Conservation (phyloP, 768 basidiomycete species). For the Serpula lacrymans region DNA sequence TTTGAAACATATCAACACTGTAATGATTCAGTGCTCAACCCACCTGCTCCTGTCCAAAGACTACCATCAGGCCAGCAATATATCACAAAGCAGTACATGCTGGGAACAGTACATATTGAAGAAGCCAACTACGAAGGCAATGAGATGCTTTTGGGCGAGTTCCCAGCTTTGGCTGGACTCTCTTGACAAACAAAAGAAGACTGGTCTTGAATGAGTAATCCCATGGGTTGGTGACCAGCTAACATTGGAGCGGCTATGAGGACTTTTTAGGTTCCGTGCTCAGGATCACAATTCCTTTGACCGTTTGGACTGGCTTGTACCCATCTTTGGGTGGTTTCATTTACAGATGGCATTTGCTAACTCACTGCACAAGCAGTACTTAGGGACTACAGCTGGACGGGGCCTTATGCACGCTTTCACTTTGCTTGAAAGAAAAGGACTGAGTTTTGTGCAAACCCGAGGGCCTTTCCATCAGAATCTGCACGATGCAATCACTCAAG, state of each 20-base stretch:
- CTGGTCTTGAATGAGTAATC: slow-evolving; percentile 20
- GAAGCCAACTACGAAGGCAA: slow-evolving; percentile 41
- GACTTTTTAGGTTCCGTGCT: slow-evolving; percentile 30
- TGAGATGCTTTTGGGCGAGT: slow-evolving; percentile 25
- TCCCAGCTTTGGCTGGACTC: slow-evolving; percentile 24
- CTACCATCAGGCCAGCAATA: slow-evolving; percentile 26
- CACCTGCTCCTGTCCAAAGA: slow-evolving; percentile 17
- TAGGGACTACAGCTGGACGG: slow-evolving; percentile 20
- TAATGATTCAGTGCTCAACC: slow-evolving; percentile 12
- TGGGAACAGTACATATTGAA: slow-evolving; percentile 31
- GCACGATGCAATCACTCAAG: slow-evolving; percentile 32
- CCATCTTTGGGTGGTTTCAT: slow-evolving; percentile 40
- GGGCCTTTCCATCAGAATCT: slow-evolving; percentile 20
- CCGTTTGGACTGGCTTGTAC: slow-evolving; percentile 31
- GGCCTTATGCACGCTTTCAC: slow-evolving; percentile 20
- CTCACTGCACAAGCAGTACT: slow-evolving; percentile 40
- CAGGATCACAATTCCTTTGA: slow-evolving; percentile 40
- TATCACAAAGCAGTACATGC: slow-evolving; percentile 30
- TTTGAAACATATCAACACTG: slow-evolving; percentile 20
- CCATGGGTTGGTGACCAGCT: slow-evolving; percentile 37
- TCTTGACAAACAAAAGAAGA: slow-evolving; percentile 17
- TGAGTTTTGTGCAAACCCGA: slow-evolving; percentile 7
- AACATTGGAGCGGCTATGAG: slow-evolving; percentile 32
- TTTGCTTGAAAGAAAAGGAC: slow-evolving; percentile 17
- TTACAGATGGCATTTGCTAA: slow-evolving; percentile 36